phyloP scores from a whole-genome alignment of 306 rosid genomes.

The Trifolium repens region DNA sequence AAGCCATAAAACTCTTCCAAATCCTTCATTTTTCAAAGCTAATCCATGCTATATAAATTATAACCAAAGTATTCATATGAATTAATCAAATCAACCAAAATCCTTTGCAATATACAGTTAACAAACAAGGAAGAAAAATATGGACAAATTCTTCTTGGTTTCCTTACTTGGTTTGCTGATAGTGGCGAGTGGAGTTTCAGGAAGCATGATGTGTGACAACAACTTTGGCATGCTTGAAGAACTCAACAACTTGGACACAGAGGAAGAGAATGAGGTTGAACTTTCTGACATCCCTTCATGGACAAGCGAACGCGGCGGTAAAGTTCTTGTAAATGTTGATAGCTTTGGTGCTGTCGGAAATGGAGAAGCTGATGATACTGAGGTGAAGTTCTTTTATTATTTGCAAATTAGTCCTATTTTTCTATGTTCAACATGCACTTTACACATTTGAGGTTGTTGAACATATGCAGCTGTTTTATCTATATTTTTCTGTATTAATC shows the following conservation, averaged over 20 bases:
- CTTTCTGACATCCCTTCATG: conserved; percentile 65
- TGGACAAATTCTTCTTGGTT: conserved; percentile 65
- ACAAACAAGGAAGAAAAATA: conserved; percentile 44
- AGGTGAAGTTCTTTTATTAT: conserved; percentile 53
- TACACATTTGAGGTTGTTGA: conserved; percentile 14
- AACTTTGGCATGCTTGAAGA: conserved; percentile 58
- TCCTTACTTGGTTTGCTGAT: conserved; percentile 61
- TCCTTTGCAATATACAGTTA: conserved; percentile 46
- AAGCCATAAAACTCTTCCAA: conserved; percentile 79
- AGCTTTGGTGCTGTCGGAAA: conserved; percentile 88
- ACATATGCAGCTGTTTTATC: conserved; percentile 19
- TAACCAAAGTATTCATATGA: conserved; percentile 60
- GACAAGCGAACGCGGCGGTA: conserved; percentile 81
- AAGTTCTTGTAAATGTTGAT: conserved; percentile 91
- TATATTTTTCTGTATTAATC: conserved; percentile 45
- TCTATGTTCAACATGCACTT: conserved; percentile 29
- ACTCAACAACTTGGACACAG: conserved; percentile 57
- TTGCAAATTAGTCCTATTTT: conserved; percentile 5
- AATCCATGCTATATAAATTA: conserved; percentile 70
- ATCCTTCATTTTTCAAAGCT: conserved; percentile 64
- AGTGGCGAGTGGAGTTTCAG: conserved; percentile 65
- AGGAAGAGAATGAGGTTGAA: conserved; percentile 59
- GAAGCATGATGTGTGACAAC: conserved; percentile 50
- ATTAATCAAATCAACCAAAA: conserved; percentile 64
- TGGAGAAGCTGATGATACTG: conserved; percentile 85